Percentiles rank a stretch among this genome's conserved stretches.
Conservation (phyloP, 2,329 filamentous ascomycete species). For the Nemania diffusa region DNA sequence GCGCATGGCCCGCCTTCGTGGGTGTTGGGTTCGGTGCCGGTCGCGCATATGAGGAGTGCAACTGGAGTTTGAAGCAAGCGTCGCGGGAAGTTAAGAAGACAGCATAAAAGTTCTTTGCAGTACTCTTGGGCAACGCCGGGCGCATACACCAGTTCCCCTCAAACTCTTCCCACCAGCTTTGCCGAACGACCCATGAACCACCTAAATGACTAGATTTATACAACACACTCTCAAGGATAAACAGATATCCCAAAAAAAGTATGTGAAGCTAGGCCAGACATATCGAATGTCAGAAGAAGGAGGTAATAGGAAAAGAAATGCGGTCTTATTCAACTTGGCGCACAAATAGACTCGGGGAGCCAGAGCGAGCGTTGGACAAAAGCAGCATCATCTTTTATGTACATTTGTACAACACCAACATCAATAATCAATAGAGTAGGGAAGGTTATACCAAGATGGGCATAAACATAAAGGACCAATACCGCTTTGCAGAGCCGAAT, state of each 20-base stretch:
- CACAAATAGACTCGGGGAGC: slow-evolving; percentile 27
- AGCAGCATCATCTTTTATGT: slow-evolving; percentile 29
- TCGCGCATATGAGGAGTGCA: slow-evolving; percentile 98
- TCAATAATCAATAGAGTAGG: slow-evolving; percentile 36
- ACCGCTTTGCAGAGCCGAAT: neutral
- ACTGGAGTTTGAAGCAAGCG: slow-evolving; percentile 76
- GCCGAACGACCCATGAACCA: slow-evolving; percentile 16
- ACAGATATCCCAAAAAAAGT: neutral
- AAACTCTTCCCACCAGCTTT: slow-evolving; percentile 5
- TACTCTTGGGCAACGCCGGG: slow-evolving; percentile 1
- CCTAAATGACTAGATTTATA: slow-evolving; percentile 14
- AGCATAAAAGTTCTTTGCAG: slow-evolving; percentile 41
- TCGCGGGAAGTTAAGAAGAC: slow-evolving; percentile 67
- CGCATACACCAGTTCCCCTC: slow-evolving; percentile 16
- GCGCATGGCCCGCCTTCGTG: slow-evolving; percentile 96
- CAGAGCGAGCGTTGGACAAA: slow-evolving; percentile 29
- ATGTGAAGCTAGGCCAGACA: neutral
- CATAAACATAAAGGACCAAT: slow-evolving; percentile 16
- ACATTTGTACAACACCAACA: slow-evolving; percentile 38
- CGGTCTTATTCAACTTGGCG: slow-evolving; percentile 20
- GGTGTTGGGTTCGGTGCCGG: slow-evolving; percentile 95
- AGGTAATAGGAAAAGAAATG: slow-evolving; percentile 12
- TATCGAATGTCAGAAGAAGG: slow-evolving; percentile 7
- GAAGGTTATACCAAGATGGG: slow-evolving; percentile 21
- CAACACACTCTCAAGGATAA: neutral